Evolutionary conservation across 2,329 filamentous ascomycete species (phyloP).

Genomic region (Ascochyta rabiei): DNA sequence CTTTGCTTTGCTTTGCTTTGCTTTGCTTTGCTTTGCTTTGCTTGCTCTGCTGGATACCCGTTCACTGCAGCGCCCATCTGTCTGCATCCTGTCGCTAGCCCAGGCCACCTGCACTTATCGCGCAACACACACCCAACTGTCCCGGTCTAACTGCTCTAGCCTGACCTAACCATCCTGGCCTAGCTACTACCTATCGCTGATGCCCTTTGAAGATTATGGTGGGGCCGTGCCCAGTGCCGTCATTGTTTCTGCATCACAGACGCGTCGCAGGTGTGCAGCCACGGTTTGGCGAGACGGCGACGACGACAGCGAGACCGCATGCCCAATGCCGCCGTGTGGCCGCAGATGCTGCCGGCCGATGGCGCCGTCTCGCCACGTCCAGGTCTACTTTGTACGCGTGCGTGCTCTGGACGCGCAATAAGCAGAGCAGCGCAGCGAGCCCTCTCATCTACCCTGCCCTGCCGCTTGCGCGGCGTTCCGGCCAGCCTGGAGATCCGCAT

Average conservation of each 20-base stretch:
- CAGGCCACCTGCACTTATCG: constrained; percentile 14
- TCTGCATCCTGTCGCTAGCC: constrained; percentile 17
- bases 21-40: too few relatives aligned
- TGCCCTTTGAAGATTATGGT: constrained; percentile 12
- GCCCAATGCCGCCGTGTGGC: neutral
- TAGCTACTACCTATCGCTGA: constrained; percentile 1
- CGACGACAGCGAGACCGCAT: neutral
- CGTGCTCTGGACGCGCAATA: too few relatives aligned
- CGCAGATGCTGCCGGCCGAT: neutral
- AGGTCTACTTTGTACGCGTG: too few relatives aligned
- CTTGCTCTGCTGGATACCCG: constrained; percentile 12
- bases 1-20: too few relatives aligned
- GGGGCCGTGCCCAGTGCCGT: constrained; percentile 30
- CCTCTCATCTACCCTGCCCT: constrained; percentile 3
- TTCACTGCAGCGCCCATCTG: constrained; percentile 13
- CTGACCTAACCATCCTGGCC: too few relatives aligned
- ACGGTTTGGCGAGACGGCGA: neutral
- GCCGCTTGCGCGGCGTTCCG: constrained; percentile 20
- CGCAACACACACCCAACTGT: constrained; percentile 2
- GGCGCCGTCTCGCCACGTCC: neutral
- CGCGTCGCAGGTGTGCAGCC: constrained; percentile 11
- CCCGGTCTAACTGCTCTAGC: too few relatives aligned
- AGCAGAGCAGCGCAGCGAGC: neutral
- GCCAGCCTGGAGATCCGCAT: constrained; percentile 20
- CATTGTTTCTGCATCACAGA: constrained; percentile 23